These are phyloP conservation scores for Aureobasidium sp. DNA, from an alignment of 2,329 filamentous ascomycete genomes.

Conservation along the genomic window DNA sequence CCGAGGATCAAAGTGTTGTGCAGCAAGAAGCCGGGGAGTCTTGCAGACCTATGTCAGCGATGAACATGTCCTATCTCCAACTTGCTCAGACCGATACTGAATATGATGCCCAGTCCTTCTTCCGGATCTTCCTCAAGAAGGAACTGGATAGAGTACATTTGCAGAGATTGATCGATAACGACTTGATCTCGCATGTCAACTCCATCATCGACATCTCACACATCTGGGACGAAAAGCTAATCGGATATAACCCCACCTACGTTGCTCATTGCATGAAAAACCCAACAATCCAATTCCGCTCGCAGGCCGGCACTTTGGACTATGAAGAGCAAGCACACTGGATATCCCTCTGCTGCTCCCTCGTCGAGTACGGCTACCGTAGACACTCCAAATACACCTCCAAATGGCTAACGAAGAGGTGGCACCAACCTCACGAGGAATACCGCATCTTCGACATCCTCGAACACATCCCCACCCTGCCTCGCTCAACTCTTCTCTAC, in stretches of 20 bases:
- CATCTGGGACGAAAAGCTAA: background rate
- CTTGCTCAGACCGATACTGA: background rate
- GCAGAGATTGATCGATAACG: background rate
- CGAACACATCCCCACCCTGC: background rate
- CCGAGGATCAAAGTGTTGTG: background rate
- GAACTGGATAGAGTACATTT: background rate
- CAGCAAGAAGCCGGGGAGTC: background rate
- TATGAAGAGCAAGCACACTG: background rate
- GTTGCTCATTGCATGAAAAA: background rate
- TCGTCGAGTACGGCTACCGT: background rate
- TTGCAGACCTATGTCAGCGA: background rate
- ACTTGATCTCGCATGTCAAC: background rate
- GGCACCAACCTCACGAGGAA: background rate
- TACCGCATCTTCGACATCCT: background rate
- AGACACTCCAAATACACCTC: background rate
- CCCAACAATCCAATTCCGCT: background rate
- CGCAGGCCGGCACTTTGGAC: background rate
- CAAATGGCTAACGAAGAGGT: background rate
- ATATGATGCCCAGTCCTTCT: background rate
- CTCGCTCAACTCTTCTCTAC: background rate
- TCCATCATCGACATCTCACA: background rate
- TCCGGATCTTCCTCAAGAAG: background rate
- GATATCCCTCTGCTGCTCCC: background rate
- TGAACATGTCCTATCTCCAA: background rate
- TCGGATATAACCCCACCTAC: background rate